These are phyloP conservation scores for Ustilago bromivora DNA, from an alignment of 1,284 basidiomycete genomes.

Conservation along the genomic window DNA sequence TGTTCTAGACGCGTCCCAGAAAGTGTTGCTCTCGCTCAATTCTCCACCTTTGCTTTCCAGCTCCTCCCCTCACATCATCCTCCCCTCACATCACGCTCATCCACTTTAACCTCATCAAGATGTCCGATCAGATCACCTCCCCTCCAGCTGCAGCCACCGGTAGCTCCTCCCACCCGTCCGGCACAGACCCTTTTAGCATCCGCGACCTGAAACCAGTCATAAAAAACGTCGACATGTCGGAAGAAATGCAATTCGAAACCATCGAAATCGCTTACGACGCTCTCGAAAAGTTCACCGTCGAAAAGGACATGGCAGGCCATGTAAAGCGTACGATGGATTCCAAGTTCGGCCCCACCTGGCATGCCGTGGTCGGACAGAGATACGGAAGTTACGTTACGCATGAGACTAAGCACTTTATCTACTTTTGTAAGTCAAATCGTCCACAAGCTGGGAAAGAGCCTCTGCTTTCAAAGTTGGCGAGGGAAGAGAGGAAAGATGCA, in stretches of 20 bases:
- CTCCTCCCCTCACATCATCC: slow-evolving; percentile 1
- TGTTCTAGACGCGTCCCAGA: neutral
- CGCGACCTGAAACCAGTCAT: slow-evolving; percentile 77
- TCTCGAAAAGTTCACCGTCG: slow-evolving; percentile 89
- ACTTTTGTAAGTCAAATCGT: slow-evolving; percentile 64
- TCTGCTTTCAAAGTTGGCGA: neutral
- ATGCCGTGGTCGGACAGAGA: slow-evolving; percentile 96
- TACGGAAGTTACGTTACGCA: slow-evolving; percentile 93
- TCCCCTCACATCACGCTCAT: neutral
- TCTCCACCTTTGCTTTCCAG: neutral
- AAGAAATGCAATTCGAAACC: slow-evolving; percentile 93
- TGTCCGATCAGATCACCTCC: slow-evolving; percentile 26
- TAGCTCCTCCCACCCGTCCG: neutral
- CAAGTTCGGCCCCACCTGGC: slow-evolving; percentile 92
- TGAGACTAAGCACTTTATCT: slow-evolving; percentile 69
- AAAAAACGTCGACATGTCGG: slow-evolving; percentile 96
- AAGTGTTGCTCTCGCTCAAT: slow-evolving; percentile 29
- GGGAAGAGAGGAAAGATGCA: neutral
- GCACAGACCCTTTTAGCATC: slow-evolving; percentile 5
- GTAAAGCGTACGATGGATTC: slow-evolving; percentile 98
- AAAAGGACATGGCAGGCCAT: slow-evolving; percentile 95
- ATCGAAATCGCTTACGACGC: slow-evolving; percentile 87
- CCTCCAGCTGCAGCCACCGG: slow-evolving; percentile 5
- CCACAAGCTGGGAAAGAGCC: too few relatives aligned
- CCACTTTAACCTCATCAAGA: slow-evolving; percentile 4